Base-by-base conservation (phyloP, 805 yeast genomes). In the Sungouiozyma intestinalis region DNA sequence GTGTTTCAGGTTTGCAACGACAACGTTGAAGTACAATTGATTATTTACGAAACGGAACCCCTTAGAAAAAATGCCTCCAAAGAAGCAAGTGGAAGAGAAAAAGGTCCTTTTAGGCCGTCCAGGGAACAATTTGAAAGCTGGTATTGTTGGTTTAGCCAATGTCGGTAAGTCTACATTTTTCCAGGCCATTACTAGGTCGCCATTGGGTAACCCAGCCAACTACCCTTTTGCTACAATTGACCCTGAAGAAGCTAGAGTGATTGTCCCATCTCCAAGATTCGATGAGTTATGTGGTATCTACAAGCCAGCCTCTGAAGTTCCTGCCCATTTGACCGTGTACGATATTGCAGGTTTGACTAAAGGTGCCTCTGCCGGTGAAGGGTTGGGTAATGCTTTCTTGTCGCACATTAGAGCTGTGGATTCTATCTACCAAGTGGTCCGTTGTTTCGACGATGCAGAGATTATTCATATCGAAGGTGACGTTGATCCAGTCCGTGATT, bases 301-400 rank as follows among this genome's bases (percentile, higher is more conserved):
- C 73, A 73, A 76, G 58, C 90, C 97, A 46, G 83, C 85, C 57
- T 75, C 83, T 54, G 78, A 78, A 61, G 87, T 90, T 46, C 97
- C 97, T 46, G 96, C 97, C 15, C 81, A 74, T 61, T 78, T 90
- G 65, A 90, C 97, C 45, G 79, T 92, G 45, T 87, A 85, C 60
- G 98, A 92, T 69, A 92, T 92, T 67, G 98, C 98, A 46, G 98
- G 98, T 65, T 74, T 92, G 63, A 90, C 97, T 51, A 85, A 85
- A 68, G 97, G 96, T 68, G 97, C 97, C 33, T 79, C 86, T 46
- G 81, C 84, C 42, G 97, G 97, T 65, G 97, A 87, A 68, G 98
- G 98, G 63, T 77, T 92, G 52, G 98, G 98, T 61, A 92, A 92
- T 66, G 94, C 95, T 49, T 92, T 92, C 76, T 77, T 92, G 69